Base-by-base conservation (phyloP, 2,329 filamentous ascomycete species). In the Exophiala viscosa region DNA sequence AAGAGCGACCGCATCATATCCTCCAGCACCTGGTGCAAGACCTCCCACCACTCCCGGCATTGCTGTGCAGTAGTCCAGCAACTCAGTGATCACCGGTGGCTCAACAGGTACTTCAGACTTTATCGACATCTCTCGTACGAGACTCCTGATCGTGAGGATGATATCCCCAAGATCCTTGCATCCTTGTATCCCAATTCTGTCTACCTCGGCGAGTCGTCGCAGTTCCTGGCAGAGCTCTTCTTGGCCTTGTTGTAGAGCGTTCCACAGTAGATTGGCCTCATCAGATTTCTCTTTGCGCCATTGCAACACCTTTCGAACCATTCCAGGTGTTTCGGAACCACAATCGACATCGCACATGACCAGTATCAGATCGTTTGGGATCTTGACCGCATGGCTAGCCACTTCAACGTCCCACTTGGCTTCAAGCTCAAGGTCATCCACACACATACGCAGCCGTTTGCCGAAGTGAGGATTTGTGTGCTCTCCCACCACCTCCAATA, bases 291-390 rank as follows among this genome's bases (percentile, higher is more conserved):
- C 71, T 45, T 81, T 80, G 46, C 87, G 78, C 93, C 93, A 99
- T 31, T 81, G 80, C 2, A 97, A 77, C 11, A 99, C 88, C 66
- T 88, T 82, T 73, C 92, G 95, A 34, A 96, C 93, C 93, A 99
- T 97, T 11, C 90, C 82, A 0, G 95, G 91, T 6, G 92, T 97
- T 74, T 95, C 83, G 44, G 86, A 92, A 31, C 93, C 93, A 66
- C 91, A 96, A 67, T 95, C 89, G 5, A 99, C 93, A 66, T 99
- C 93, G 66, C 90, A 96, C 86, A 99, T 93, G 55, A 95, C 82
- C 60, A 97, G 76, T 18, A 86, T 81, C 61, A 95, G 74, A 0
- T 88, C 89, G 1, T 69, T 64, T 0, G 92, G 91, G 53, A 97
- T 77, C 55, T 77, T 79, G 47, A 92, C 83, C 13, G 77, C 80